Base-by-base conservation (phyloP, 1,284 basidiomycete species). In the Ustilago lituana region DNA sequence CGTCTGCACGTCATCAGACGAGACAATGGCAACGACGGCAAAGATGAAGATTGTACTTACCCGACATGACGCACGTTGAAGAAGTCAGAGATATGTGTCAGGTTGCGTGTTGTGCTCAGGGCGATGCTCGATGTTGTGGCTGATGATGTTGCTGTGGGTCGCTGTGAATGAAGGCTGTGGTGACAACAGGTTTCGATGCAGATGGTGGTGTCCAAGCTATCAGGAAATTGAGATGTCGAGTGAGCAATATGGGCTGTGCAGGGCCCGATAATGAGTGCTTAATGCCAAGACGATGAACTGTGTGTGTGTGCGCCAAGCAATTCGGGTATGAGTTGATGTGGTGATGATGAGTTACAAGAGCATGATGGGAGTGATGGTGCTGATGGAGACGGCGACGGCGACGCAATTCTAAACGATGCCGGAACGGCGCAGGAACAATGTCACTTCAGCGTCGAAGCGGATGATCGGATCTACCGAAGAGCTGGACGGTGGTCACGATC, bases 21-120 rank as follows among this genome's bases (percentile, higher is more conserved):
- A n/a, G n/a, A n/a, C n/a, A n/a, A 29, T n/a, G 27, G 17, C n/a
- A 11, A 27, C 1, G 38, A 39, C 8, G 33, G 22, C 9, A 23
- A 33, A 17, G 22, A 20, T 22, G 12, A 22, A 11, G 26, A 6
- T 14, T 4, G 35, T 14, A 64, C 61, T 57, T 57, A 64, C 61
- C 54, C 15, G 61, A 58, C 61, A 64, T 64, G 54, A 36, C 53
- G 60, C 14, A 11, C n/a, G n/a, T n/a, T n/a, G n/a, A n/a, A n/a
- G n/a, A n/a, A n/a, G n/a, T n/a, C n/a, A n/a, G n/a, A n/a, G n/a
- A n/a, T n/a, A n/a, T n/a, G n/a, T n/a, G n/a, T n/a, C n/a, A n/a
- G n/a, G n/a, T n/a, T n/a, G n/a, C n/a, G n/a, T n/a, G n/a, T n/a
- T n/a, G n/a, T n/a, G n/a, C n/a, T n/a, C n/a, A n/a, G n/a, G n/a